Conservation (phyloP, 768 basidiomycete genomes). For the Macrocybe gigantea region DNA sequence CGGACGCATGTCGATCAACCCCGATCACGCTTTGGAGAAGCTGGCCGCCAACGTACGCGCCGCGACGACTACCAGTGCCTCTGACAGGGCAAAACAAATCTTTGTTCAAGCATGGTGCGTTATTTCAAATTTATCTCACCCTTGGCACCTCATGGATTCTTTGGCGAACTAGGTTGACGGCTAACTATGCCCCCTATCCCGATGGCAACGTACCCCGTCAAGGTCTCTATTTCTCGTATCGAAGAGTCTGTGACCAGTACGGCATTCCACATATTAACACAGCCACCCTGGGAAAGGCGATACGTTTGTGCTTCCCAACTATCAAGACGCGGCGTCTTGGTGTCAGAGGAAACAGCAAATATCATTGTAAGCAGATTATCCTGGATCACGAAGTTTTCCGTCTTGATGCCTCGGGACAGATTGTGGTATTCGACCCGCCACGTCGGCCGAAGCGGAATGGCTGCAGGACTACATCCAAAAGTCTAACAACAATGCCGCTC, state of each 20-base stretch:
- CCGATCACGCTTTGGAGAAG: conserved; percentile 80
- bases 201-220: conserved; percentile 93
- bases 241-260: conserved; percentile 87
- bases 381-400: conserved; percentile 22
- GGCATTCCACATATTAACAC: conserved; percentile 94
- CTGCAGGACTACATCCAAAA: conserved; percentile 89
- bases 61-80: conserved; percentile 87
- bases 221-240: conserved; percentile 91
- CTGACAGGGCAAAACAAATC: conserved; percentile 87
- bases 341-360: conserved; percentile 92
- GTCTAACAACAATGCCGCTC: conserved; percentile 81
- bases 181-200: conserved; percentile 86
- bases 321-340: conserved; percentile 94
- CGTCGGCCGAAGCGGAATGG: conserved; percentile 86
- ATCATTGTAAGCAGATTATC: conserved; percentile 67
- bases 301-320: conserved; percentile 87
- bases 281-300: conserved; percentile 92
- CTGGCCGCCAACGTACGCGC: conserved; percentile 82
- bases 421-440: conserved; percentile 91
- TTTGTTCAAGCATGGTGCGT: conserved; percentile 89
- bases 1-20: conserved; percentile 68
- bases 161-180: conserved; percentile 56
- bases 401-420: conserved; percentile 44
- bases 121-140: conserved; percentile 7
- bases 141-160: conserved; percentile 1